Conservation (phyloP, 208 protist species). For the Trypanosoma grayi region DNA sequence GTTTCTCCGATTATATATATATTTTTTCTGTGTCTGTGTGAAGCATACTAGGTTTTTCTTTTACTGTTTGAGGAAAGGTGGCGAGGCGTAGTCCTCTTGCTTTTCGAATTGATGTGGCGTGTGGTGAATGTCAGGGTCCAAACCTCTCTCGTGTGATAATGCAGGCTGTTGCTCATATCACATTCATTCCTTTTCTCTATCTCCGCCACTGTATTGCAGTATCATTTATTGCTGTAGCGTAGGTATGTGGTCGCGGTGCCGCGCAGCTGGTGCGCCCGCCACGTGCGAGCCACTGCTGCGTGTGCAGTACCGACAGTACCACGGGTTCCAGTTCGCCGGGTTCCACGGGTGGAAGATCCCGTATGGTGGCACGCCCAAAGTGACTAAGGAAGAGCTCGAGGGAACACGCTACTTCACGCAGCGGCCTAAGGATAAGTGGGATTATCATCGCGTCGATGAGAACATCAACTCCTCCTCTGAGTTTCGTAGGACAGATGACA, state of each 20-base stretch:
- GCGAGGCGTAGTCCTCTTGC: too few species aligned
- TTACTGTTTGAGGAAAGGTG: not conserved
- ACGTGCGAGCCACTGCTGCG: not conserved
- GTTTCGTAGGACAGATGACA: constrained; percentile 61
- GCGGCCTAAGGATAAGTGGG: constrained; percentile 68
- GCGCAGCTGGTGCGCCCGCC: not conserved
- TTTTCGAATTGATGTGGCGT: not conserved
- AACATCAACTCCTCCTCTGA: constrained; percentile 86
- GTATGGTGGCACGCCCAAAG: constrained; percentile 42
- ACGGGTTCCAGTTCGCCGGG: constrained; percentile 75
- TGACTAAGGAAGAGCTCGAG: constrained; percentile 78
- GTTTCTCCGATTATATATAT: not conserved
- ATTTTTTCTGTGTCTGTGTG: not conserved
- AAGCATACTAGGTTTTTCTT: constrained; percentile 3
- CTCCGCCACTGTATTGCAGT: not conserved
- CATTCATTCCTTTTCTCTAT: not conserved
- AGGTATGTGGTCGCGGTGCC: constrained; percentile 15
- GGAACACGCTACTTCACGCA: constrained; percentile 66
- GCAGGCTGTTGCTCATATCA: too few species aligned
- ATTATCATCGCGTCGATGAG: constrained; percentile 87
- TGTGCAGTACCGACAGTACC: constrained; percentile 35
- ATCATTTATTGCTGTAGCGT: not conserved
- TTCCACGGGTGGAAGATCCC: constrained; percentile 82
- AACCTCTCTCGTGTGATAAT: too few species aligned
- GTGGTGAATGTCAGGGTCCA: too few species aligned